phyloP scores from a whole-genome alignment of 768 basidiomycete genomes.

The Tylopilus intermedius region DNA sequence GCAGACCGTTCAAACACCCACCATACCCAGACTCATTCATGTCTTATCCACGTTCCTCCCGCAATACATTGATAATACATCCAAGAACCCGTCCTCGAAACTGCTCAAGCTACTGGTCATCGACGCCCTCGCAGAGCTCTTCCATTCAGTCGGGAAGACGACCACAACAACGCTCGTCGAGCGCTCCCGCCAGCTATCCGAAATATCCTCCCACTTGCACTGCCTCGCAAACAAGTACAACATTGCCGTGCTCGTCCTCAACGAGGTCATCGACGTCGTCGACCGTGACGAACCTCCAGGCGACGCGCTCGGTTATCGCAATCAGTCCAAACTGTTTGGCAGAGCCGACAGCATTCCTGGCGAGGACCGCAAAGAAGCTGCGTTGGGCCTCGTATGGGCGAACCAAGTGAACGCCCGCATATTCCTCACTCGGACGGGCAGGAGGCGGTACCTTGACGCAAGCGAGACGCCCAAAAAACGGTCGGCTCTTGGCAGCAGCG shows the following conservation, averaged over 20 bases:
- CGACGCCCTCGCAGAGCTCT: conserved; percentile 84
- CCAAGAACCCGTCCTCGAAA: conserved; percentile 31
- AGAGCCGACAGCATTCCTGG: conserved; percentile 55
- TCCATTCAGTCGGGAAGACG: conserved; percentile 60
- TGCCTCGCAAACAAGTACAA: conserved; percentile 55
- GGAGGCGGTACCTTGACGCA: conserved; percentile 53
- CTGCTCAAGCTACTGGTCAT: conserved; percentile 79
- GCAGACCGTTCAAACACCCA: conserved; percentile 56
- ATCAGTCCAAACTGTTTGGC: conserved; percentile 75
- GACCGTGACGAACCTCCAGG: conserved; percentile 26
- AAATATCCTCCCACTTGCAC: conserved; percentile 69
- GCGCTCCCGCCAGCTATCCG: conserved; percentile 64
- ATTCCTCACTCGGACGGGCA: conserved; percentile 72
- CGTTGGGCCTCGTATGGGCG: conserved; percentile 87
- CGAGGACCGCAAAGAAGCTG: conserved; percentile 69
- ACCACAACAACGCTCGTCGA: conserved; percentile 60
- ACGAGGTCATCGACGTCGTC: conserved; percentile 85
- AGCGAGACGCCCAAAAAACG: conserved; percentile 27
- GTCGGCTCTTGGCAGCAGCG: conserved; percentile 9
- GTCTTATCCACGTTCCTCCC: conserved; percentile 55
- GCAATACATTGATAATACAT: conserved; percentile 38
- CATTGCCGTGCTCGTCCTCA: conserved; percentile 78
- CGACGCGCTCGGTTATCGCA: conserved; percentile 51
- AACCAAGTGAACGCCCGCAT: conserved; percentile 86
- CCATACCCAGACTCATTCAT: conserved; percentile 49